Base-by-base conservation (phyloP, 192 early-diverging fungal genomes). In the Backusella sp. region DNA sequence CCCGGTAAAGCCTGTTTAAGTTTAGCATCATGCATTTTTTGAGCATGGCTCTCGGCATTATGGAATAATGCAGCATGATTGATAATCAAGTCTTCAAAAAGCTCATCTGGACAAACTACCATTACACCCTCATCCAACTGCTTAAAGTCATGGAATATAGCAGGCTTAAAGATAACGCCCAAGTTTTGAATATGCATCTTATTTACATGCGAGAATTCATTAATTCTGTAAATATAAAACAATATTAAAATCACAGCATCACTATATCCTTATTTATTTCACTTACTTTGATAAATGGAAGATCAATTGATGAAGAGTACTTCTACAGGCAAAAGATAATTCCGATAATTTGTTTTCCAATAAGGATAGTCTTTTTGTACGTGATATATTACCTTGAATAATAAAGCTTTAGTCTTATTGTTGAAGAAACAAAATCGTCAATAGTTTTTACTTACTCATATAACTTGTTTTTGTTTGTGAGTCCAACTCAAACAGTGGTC, bases 111-210 rank as follows among this genome's bases (percentile, higher is more conserved):
- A 11, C 39, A 36, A 49, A 73, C 77, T 28, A 77, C 80, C 21
- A 62, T 62, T 30, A 59, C n/a, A 28, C 23, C 34, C 15, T 71
- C 70, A 75, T 80, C 78, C 21, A 83, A 82, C 49, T 83, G 83
- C 52, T 85, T 85, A 34, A 81, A 83, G n/a, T 88, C 85, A 37
- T 89, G 86, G 79, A 92, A 92, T 34, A 91, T 85, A 3, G 88
- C 89, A 0, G 89, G 86, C 3, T 85, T 87, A 59, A 92, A 92
- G 26, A 92, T 84, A 68, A 92, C 77, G 12, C 84, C 85, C 0
- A 92, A 34, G 72, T 92, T 92, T 17, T 84, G 84, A 1, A 87
- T 70, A 23, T 86, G 86, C 91, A 92, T 92, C 75, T 92, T 92
- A 86, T 92, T 92, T 8, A 77, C 53, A 12, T 82, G 78, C 9